Base-by-base conservation (phyloP, 192 early-diverging fungal genomes). In the Coemansia sp. region DNA sequence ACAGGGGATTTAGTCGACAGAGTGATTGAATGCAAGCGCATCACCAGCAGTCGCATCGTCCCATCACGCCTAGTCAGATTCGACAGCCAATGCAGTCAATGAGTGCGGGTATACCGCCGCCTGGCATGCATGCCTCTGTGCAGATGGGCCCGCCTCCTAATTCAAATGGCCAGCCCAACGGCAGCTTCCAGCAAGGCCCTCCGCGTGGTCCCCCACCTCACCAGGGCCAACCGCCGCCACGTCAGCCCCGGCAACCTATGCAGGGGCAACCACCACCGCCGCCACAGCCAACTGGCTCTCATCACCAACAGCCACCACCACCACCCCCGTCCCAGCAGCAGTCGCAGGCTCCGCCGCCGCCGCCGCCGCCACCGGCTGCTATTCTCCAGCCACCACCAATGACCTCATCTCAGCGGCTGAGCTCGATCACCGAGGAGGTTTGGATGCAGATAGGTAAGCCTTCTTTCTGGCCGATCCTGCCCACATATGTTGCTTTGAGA, bases 401-500 rank as follows among this genome's bases (percentile, higher is more conserved):
- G 22, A 77, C 75, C 22, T 31, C 75, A 0, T 45, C 80, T 1
- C 80, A 82, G 72, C 70, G 75, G 6, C 75, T 82, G 15, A 82
- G 72, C 53, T 64, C 75, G 4, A 68, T 75, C 64, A 77, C 74
- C 11, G 80, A 82, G 24, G 68, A 77, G 7, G 69, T 74, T 20
- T 82, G 80, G 80, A 64, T 77, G 62, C 80, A 82, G 48, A 82
- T 82, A 46, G 80, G 77, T 70, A 74, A 61, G 76, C 60, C n/a
- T 31, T 29, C 38, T 15, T 3, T 29, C 38, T 15, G 5, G 12
- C 48, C 29, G 27, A 48, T 50, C 20, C 19, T 46, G 46, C 17
- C 15, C 15, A 31, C 64, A 53, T 53, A 24, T 36, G 24, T 51
- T 44, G 27, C 55, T 20, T 11, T 32, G 55, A n/a, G 4, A 22